Evolutionary conservation across 257 asterid species (phyloP), one percentile per base, ranked within the genome.

Genomic region (Penstemon newberryi): DNA sequence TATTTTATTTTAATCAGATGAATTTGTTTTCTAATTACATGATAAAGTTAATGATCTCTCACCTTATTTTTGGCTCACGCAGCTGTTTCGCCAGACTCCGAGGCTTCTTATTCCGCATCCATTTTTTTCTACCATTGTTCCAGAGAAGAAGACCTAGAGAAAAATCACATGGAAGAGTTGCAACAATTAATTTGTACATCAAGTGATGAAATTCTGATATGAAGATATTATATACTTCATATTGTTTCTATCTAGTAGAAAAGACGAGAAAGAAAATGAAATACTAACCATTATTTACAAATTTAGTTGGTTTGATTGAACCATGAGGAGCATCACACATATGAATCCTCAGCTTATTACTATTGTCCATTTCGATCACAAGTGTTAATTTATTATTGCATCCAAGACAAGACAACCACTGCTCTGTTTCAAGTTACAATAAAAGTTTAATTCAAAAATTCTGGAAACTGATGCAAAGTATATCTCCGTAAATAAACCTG

Each of bases 371-470:
- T 2, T 25, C 33, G 33, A 44, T 86, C 95, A 69, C 85, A 69
- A 38, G 82, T 66, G 78, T 92, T 84, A 47, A 86, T 75, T 78
- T 73, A 71, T 49, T 51, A 85, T 70, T 65, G 78, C 82, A 81
- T 78, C 97, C 97, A 85, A 92, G 73, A 25, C 33, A 25, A 25
- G 33, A 92, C 96, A 92, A 68, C 94, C 85, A 84, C 94, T 93
- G 97, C 84, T 78, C 97, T 93, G 96, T 85, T 84, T 80, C 85
- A 75, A 81, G 83, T 51, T 80, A 65, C 70, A 75, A 60, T 25
- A 25, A 2, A 25, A 1, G 33, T 25, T 25, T 25, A 25, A 25
- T 25, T 25, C 33, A 25, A 25, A 25, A 25, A 25, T 25, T 25
- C 33, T 25, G 1, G 33, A 25, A 25, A 25, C 2, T 25, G 33